Evolutionary conservation across 225 moss, liverwort and hornwort species (phyloP).

Genomic region (Sphagnum tenellum): DNA sequence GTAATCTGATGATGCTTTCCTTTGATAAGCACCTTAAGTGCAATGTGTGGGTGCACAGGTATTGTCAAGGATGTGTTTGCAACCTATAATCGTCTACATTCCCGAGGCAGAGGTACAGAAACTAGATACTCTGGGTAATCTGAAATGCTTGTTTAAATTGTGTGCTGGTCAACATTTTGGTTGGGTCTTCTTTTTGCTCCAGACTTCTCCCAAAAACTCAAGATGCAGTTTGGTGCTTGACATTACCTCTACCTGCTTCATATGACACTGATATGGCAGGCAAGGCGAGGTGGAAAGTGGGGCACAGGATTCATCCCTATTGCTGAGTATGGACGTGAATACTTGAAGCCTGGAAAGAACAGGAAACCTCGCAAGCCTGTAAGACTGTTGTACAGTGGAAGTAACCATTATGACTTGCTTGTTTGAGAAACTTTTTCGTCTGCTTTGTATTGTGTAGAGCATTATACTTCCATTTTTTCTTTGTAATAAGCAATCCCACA

Average conservation of each 20-base stretch:
- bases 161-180: not conserved
- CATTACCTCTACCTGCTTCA: not conserved
- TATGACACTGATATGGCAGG: conserved; percentile 29
- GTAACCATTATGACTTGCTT: conserved; percentile 93
- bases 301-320: conserved; percentile 84
- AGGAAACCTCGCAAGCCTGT: conserved; percentile 85
- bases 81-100: conserved; percentile 83
- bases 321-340: conserved; percentile 81
- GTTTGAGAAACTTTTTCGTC: conserved; percentile 20
- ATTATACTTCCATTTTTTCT: too few relatives aligned
- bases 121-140: too few relatives aligned
- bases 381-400: conserved; percentile 81
- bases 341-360: conserved; percentile 42
- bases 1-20: not conserved
- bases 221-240: not conserved
- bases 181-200: not conserved
- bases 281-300: conserved; percentile 50
- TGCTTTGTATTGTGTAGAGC: conserved; percentile 1
- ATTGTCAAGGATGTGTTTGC: conserved; percentile 80
- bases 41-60: conserved; percentile 33
- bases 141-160: too few relatives aligned
- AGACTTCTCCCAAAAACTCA: not conserved
- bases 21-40: too few relatives aligned
- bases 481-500: too few relatives aligned
- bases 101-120: conserved; percentile 79